These are phyloP conservation scores for Anisodus acutangulus DNA, from an alignment of 257 asterid species.

Conservation along the genomic window DNA sequence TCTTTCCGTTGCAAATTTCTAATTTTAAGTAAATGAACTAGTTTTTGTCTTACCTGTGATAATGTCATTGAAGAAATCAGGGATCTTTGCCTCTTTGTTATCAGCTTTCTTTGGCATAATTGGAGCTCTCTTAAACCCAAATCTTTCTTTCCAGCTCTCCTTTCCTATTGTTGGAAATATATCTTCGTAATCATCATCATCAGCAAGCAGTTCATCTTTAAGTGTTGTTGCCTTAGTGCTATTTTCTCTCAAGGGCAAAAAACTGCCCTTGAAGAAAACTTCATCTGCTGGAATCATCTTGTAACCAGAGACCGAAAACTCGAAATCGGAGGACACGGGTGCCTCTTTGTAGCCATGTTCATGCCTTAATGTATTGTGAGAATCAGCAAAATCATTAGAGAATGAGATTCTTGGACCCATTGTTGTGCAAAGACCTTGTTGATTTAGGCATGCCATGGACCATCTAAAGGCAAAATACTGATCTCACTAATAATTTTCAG, in stretches of 20 bases:
- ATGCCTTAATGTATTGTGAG: slow-evolving; percentile 53
- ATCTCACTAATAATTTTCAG: slow-evolving; percentile 22
- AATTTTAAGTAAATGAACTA: background rate
- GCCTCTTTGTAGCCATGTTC: slow-evolving; percentile 75
- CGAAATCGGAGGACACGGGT: slow-evolving; percentile 82
- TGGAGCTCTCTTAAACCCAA: slow-evolving; percentile 61
- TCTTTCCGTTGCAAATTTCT: background rate
- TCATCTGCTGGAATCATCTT: slow-evolving; percentile 77
- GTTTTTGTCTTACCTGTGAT: background rate
- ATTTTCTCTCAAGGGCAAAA: slow-evolving; percentile 58
- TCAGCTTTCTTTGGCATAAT: slow-evolving; percentile 48
- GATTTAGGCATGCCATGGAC: slow-evolving; percentile 80
- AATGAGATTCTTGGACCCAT: slow-evolving; percentile 87
- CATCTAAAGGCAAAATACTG: slow-evolving; percentile 1
- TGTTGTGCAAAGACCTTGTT: slow-evolving; percentile 49
- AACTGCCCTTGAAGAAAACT: slow-evolving; percentile 70
- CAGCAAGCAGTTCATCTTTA: slow-evolving; percentile 65
- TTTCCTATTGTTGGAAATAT: slow-evolving; percentile 40
- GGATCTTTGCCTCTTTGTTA: slow-evolving; percentile 12
- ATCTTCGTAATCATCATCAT: slow-evolving; percentile 52
- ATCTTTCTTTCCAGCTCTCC: slow-evolving; percentile 72
- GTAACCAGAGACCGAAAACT: slow-evolving; percentile 58
- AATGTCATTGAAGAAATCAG: slow-evolving; percentile 31
- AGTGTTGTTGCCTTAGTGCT: slow-evolving; percentile 57
- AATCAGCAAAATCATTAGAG: slow-evolving; percentile 76